phyloP scores from a whole-genome alignment of 768 basidiomycete genomes.

The Podaxis rugospora region DNA sequence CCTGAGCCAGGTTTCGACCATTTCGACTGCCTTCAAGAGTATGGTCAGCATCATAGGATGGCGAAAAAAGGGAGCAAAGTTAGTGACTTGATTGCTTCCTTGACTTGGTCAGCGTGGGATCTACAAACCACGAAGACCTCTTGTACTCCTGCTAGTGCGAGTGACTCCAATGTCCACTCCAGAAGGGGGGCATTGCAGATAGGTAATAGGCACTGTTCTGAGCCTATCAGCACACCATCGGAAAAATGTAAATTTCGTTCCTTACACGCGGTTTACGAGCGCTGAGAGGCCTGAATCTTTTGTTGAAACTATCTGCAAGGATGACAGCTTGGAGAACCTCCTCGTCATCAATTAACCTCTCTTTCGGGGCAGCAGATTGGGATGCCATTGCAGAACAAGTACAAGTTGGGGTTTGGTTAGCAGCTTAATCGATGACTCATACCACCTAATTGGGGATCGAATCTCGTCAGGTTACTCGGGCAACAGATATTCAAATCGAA shows the following conservation, averaged over 20 bases:
- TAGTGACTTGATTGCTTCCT: conserved; percentile 76
- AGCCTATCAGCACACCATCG: conserved; percentile 16
- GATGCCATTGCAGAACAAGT: conserved; percentile 50
- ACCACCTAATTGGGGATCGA: conserved; percentile 14
- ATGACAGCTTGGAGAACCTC: conserved; percentile 92
- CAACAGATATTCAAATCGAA: conserved; percentile 11
- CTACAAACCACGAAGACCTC: conserved; percentile 95
- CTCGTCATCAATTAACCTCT: conserved; percentile 63
- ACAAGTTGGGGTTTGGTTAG: conserved; percentile 2
- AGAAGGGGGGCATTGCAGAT: conserved; percentile 91
- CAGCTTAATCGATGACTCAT: conserved; percentile 20
- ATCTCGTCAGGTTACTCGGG: conserved; percentile 4
- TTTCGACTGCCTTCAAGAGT: conserved; percentile 60
- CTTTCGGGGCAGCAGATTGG: conserved; percentile 53
- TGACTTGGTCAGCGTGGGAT: conserved; percentile 84
- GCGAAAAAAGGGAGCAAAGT: conserved; percentile 6
- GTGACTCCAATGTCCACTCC: conserved; percentile 95
- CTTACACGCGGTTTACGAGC: conserved; percentile 81
- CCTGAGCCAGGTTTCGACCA: conserved; percentile 80
- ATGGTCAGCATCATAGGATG: conserved; percentile 10
- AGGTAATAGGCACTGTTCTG: conserved; percentile 77
- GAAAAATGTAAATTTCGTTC: conserved; percentile 12
- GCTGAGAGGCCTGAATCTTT: conserved; percentile 88
- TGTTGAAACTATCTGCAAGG: conserved; percentile 95
- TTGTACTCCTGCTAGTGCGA: conserved; percentile 92